phyloP scores from a whole-genome alignment of 2,329 filamentous ascomycete genomes.

The Fusarium ambrosium region DNA sequence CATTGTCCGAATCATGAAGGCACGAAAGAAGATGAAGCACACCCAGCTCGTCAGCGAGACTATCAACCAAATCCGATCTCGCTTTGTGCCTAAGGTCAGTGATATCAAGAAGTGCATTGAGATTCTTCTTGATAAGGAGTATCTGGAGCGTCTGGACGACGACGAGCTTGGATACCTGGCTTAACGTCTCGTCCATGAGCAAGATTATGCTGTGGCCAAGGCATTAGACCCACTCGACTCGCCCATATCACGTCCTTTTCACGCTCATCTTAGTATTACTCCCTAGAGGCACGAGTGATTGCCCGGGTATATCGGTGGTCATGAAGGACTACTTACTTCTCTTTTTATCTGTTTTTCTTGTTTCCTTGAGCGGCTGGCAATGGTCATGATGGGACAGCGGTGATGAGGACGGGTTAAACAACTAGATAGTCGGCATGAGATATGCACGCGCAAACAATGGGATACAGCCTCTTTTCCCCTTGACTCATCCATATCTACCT shows the following conservation, averaged over 20 bases:
- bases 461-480: constrained; percentile 4
- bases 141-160: constrained; percentile 93
- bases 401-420: constrained; percentile 28
- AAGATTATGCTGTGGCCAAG: background rate
- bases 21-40: constrained; percentile 98
- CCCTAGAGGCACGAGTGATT: constrained; percentile 2
- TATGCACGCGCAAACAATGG: constrained; percentile 7
- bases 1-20: constrained; percentile 99
- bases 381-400: constrained; percentile 16
- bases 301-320: constrained; percentile 3
- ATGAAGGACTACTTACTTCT: constrained; percentile 18
- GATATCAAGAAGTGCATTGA: constrained; percentile 99
- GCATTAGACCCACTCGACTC: background rate
- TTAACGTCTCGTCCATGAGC: constrained; percentile 58
- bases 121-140: constrained; percentile 98
- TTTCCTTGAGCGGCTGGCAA: constrained; percentile 25
- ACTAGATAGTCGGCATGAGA: constrained; percentile 33
- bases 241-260: background rate
- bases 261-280: constrained; percentile 20
- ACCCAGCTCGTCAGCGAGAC: constrained; percentile 93
- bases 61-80: constrained; percentile 92
- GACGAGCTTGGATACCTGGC: constrained; percentile 96
- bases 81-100: constrained; percentile 91
- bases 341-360: constrained; percentile 28
- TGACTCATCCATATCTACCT: background rate